Percentiles rank a stretch among this genome's conserved stretches.
Evolutionary conservation across 2,329 filamentous ascomycete species (phyloP).

Genomic region (Leptographium galeiforme): DNA sequence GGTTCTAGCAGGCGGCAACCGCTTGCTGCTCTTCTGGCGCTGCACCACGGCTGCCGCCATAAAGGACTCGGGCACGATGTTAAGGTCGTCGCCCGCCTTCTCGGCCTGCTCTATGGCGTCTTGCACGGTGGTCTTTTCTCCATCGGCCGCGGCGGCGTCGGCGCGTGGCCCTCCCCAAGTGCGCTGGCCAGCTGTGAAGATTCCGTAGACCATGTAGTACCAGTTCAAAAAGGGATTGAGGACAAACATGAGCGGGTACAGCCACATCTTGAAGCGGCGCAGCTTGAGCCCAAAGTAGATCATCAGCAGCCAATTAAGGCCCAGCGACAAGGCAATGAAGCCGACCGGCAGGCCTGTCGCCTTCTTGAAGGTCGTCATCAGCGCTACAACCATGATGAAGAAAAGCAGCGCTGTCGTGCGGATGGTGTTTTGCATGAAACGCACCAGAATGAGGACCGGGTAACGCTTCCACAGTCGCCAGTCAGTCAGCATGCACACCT

Average conservation of each 20-base stretch:
- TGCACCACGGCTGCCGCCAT: conserved; percentile 37
- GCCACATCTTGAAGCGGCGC: conserved; percentile 80
- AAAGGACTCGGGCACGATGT: conserved; percentile 80
- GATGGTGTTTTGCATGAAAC: conserved; percentile 94
- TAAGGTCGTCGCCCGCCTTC: conserved; percentile 71
- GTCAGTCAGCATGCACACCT: conserved; percentile 96
- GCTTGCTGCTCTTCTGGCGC: conserved; percentile 15
- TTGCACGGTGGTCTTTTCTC: conserved; percentile 57
- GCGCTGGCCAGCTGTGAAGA: conserved; percentile 84
- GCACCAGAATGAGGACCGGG: conserved; percentile 69
- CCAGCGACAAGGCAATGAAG: conserved; percentile 85
- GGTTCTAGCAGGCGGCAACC: conserved; percentile 8
- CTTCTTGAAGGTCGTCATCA: conserved; percentile 71
- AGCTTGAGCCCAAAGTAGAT: conserved; percentile 85
- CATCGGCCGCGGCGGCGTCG: conserved; percentile 71
- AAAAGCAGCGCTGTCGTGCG: conserved; percentile 87
- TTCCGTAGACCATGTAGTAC: conserved; percentile 95
- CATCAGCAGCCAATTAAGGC: conserved; percentile 91
- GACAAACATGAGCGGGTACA: conserved; percentile 92
- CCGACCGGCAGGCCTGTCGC: conserved; percentile 73
- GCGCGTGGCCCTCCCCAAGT: conserved; percentile 93
- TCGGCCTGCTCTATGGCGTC: conserved; percentile 76
- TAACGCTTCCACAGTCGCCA: conserved; percentile 84
- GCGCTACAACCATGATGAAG: conserved; percentile 80
- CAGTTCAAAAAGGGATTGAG: conserved; percentile 96